Evolutionary conservation across 768 basidiomycete species (phyloP).

Genomic region (Lyophyllum semitale): DNA sequence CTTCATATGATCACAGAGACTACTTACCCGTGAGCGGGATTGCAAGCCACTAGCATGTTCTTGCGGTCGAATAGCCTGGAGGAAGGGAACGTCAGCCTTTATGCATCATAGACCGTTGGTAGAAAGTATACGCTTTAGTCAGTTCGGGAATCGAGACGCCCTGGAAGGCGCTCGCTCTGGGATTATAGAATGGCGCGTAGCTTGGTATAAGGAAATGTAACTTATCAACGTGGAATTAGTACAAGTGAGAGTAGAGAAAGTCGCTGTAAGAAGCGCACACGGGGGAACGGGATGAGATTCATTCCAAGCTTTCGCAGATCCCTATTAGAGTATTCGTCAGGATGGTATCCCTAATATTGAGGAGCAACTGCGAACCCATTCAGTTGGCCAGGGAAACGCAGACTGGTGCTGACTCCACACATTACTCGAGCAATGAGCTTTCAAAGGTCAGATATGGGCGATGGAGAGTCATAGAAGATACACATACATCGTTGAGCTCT

Average conservation of each 20-base stretch:
- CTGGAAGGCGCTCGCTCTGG: constrained; percentile 62
- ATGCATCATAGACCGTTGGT: neutral
- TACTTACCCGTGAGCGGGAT: constrained; percentile 74
- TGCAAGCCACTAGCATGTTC: constrained; percentile 81
- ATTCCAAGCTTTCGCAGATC: constrained; percentile 89
- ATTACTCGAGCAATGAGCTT: constrained; percentile 84
- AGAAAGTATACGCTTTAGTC: constrained; percentile 58
- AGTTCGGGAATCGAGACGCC: constrained; percentile 65
- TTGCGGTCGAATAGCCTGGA: constrained; percentile 75
- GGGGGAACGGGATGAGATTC: constrained; percentile 96
- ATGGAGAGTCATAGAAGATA: neutral
- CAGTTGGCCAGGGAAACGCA: constrained; percentile 92
- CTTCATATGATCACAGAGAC: neutral
- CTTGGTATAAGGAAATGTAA: constrained; percentile 97
- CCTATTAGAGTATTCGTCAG: constrained; percentile 34
- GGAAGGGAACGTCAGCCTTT: constrained; percentile 1
- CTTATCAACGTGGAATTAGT: constrained; percentile 34
- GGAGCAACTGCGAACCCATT: constrained; percentile 61
- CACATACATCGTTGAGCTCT: constrained; percentile 68
- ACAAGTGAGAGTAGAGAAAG: neutral
- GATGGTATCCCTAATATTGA: neutral
- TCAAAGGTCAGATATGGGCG: neutral
- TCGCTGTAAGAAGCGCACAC: constrained; percentile 42
- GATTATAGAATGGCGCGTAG: constrained; percentile 86
- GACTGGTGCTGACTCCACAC: constrained; percentile 90